These are phyloP conservation scores for Rhizoclosmatium sp. DNA, from an alignment of 192 early-diverging fungal genomes.

Conservation along the genomic window DNA sequence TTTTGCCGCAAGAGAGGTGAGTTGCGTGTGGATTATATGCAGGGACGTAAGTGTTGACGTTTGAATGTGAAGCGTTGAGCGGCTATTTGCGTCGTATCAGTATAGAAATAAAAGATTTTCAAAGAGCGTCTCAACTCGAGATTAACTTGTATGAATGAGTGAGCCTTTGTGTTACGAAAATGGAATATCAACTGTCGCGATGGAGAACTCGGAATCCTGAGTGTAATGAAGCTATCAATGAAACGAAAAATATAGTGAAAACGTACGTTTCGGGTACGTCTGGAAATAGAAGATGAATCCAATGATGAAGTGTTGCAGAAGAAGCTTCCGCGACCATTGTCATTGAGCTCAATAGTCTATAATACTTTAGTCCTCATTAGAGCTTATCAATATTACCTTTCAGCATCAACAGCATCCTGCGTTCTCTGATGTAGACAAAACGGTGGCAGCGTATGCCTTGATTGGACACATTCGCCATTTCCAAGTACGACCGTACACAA, in stretches of 20 bases:
- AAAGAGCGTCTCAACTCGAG: too few relatives aligned
- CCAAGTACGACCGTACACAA: neutral
- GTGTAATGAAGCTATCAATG: neutral
- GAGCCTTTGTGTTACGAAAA: too few relatives aligned
- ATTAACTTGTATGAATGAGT: too few relatives aligned
- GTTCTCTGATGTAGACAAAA: slow-evolving; percentile 1
- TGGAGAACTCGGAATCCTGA: too few relatives aligned
- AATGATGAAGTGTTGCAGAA: slow-evolving; percentile 11
- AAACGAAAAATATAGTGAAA: neutral
- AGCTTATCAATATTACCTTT: neutral
- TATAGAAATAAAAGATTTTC: too few relatives aligned
- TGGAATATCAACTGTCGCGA: too few relatives aligned
- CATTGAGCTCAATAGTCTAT: neutral
- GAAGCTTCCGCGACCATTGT: neutral
- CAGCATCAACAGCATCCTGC: too few relatives aligned
- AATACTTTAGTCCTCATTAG: neutral
- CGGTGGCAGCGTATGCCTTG: neutral
- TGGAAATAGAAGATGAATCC: neutral
- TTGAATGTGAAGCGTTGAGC: neutral
- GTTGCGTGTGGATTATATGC: neutral
- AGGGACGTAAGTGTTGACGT: neutral
- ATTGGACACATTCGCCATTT: neutral
- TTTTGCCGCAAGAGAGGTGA: neutral
- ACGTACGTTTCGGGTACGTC: slow-evolving; percentile 4
- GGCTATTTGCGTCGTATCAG: too few relatives aligned